Base-by-base conservation (phyloP, 2,329 filamentous ascomycete species). In the Lachnellula arida region DNA sequence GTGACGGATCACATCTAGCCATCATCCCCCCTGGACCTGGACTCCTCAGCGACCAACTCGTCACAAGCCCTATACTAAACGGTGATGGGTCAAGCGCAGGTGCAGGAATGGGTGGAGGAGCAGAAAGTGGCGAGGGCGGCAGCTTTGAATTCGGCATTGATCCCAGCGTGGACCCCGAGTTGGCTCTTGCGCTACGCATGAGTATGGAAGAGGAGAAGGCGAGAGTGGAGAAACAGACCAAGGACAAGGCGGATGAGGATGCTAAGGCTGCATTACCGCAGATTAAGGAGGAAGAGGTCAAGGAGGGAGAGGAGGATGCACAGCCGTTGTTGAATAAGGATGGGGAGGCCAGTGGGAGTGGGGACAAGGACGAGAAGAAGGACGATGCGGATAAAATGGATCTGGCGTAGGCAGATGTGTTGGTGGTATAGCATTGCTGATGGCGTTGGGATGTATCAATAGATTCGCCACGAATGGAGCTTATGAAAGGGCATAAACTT, bases 191-290 rank as follows among this genome's bases (percentile, higher is more conserved):
- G 51, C 78, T 99, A 71, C 86, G 94, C 61, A 96, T 99, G 91
- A 96, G 90, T 74, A 91, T 96, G 82, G 94, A 99, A 72, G 94
- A 99, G 72, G 94, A 99, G 75, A 95, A 95, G 77, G 92, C 92
- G 59, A 81, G 94, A 67, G 87, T 95, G 74, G 92, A 96, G 72
- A 91, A 91, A 75, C 85, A 88, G 68, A 89, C 87, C 65, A 85
- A 86, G 66, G 84, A 90, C 61, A 87, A 89, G 65, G 87, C 89
- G 39, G 82, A 80, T 64, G 81, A 83, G 44, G 81, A 88, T 53
- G 84, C 84, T 64, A 93, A 92, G 76, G 84, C 84, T 44, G 83
- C 85, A 46, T 78, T 97, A 63, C 91, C 91, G 68, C 85, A 85
- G 47, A 91, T 97, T 70, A 86, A 91, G 65, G 89, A 93, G 70